Percentiles rank a stretch among this genome's conserved stretches.
Conservation (phyloP, 2,329 filamentous ascomycete species). For the Chaetomium strumarium region DNA sequence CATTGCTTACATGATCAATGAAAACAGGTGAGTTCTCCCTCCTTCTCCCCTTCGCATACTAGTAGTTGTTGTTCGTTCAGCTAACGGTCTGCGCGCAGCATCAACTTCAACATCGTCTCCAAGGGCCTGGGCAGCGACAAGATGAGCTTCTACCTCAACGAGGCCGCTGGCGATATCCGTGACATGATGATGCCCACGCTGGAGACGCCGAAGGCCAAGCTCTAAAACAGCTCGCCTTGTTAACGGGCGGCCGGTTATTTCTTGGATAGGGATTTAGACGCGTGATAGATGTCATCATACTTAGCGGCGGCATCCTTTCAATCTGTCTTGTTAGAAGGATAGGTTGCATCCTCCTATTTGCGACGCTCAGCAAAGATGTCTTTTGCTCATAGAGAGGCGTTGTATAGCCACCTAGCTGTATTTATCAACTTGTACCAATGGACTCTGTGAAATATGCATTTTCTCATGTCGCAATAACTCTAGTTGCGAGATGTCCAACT, state of each 20-base stretch:
- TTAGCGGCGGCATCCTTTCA: not conserved
- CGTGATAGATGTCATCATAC: not conserved
- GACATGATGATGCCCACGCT: slow-evolving; percentile 78
- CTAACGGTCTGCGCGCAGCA: slow-evolving; percentile 41
- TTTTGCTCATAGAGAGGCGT: not conserved
- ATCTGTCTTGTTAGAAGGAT: not conserved
- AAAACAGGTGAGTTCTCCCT: slow-evolving; percentile 64
- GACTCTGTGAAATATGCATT: too few relatives aligned
- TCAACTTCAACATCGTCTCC: slow-evolving; percentile 97
- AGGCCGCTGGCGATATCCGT: slow-evolving; percentile 84
- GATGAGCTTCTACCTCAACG: slow-evolving; percentile 94
- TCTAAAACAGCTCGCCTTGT: slow-evolving; percentile 46
- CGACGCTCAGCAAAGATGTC: not conserved
- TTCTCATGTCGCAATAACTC: too few relatives aligned
- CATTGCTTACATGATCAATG: slow-evolving; percentile 99
- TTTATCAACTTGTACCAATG: too few relatives aligned
- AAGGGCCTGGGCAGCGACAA: slow-evolving; percentile 85
- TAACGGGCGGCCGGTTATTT: not conserved
- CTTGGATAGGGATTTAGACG: not conserved
- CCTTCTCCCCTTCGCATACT: not conserved
- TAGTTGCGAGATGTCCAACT: too few relatives aligned
- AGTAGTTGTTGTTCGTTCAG: not conserved
- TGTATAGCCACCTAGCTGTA: not conserved
- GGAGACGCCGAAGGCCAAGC: slow-evolving; percentile 76
- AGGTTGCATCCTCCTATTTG: not conserved